These are phyloP conservation scores for Peronospora farinosa DNA, from an alignment of 352 stramenopile genomes.

Conservation along the genomic window DNA sequence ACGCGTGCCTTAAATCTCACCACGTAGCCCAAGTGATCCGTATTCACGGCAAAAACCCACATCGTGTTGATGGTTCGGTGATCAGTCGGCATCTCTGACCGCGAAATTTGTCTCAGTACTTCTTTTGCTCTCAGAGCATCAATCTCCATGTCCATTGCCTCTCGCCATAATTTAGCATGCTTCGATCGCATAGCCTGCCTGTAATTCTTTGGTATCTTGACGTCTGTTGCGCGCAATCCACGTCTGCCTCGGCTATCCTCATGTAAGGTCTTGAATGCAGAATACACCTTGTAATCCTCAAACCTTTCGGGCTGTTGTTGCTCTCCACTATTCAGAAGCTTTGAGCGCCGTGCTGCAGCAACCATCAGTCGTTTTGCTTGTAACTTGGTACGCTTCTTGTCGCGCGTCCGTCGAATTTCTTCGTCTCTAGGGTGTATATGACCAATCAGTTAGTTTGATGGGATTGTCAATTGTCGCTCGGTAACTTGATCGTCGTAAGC, in stretches of 20 bases:
- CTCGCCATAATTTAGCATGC: not conserved
- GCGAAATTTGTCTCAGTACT: not conserved
- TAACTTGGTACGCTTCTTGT: not conserved
- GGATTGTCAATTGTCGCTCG: too few relatives aligned
- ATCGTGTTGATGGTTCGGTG: constrained; percentile 4
- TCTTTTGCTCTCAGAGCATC: not conserved
- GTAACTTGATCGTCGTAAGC: too few relatives aligned
- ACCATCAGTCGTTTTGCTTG: not conserved
- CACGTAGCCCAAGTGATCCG: constrained; percentile 1
- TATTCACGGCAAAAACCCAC: constrained; percentile 7
- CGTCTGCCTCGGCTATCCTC: not conserved
- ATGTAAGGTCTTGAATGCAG: not conserved
- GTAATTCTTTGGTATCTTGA: not conserved
- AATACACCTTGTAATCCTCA: not conserved
- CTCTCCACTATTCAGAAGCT: too few relatives aligned
- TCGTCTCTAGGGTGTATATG: not conserved
- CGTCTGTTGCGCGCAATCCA: not conserved
- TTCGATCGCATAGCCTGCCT: constrained; percentile 1
- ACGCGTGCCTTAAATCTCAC: constrained; percentile 5
- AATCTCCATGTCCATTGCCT: constrained; percentile 5
- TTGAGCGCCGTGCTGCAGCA: not conserved
- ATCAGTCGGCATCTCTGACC: not conserved
- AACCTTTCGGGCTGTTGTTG: not conserved
- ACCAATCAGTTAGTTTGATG: too few relatives aligned
- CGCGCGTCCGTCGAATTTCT: not conserved